Percentiles rank a stretch among this genome's conserved stretches.
Evolutionary conservation across 2,329 filamentous ascomycete genomes (phyloP).

Genomic region (Penicillium polonicum): DNA sequence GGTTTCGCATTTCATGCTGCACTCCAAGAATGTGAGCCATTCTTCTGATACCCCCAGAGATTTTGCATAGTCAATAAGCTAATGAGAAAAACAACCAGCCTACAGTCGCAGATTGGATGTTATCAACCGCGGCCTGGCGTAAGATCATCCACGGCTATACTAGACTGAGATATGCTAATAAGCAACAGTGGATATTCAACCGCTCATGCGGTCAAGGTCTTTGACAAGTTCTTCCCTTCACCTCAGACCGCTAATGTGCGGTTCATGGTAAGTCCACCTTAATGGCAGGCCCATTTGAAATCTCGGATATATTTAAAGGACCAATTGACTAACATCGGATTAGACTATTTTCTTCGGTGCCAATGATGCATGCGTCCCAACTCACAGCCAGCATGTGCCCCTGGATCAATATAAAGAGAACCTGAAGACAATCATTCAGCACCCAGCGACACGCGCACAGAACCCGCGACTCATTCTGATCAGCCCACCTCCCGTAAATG

Average conservation of each 20-base stretch:
- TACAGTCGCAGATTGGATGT: constrained; percentile 79
- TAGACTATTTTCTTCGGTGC: constrained; percentile 81
- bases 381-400: constrained; percentile 72
- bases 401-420: constrained; percentile 74
- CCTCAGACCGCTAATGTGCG: constrained; percentile 52
- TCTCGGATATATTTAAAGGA: neutral
- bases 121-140: constrained; percentile 79
- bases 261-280: constrained; percentile 40
- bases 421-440: constrained; percentile 67
- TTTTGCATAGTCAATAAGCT: constrained; percentile 9
- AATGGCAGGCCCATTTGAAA: neutral
- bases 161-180: constrained; percentile 1
- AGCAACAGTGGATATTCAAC: constrained; percentile 72
- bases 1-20: constrained; percentile 74
- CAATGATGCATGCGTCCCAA: constrained; percentile 76
- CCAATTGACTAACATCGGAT: constrained; percentile 3
- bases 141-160: constrained; percentile 16
- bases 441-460: constrained; percentile 69
- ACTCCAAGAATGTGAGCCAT: constrained; percentile 63
- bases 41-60: neutral
- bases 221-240: constrained; percentile 70
- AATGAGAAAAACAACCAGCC: constrained; percentile 47
- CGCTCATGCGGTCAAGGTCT: constrained; percentile 65
- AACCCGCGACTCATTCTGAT: constrained; percentile 72
- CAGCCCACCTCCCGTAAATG: constrained; percentile 76